Conservation (phyloP, 176 grass and related monocot species). For the Otatea glauca region DNA sequence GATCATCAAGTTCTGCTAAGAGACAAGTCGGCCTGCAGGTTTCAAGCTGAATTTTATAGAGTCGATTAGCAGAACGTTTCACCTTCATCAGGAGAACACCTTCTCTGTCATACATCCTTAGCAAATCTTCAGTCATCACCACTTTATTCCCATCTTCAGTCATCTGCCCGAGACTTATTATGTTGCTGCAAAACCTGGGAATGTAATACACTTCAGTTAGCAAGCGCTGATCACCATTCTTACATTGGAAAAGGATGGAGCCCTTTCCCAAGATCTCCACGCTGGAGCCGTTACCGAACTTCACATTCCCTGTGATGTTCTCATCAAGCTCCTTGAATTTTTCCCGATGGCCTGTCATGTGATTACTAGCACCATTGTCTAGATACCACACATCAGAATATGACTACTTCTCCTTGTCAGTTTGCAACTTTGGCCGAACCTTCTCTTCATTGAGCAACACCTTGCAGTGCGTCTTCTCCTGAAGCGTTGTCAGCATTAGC, state of each 20-base stretch:
- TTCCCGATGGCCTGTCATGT: neutral
- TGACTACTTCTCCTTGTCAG: neutral
- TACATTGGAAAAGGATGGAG: fast-evolving
- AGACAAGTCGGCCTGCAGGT: too few relatives aligned
- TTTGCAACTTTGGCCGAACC: neutral
- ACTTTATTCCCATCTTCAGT: neutral
- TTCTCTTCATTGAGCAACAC: neutral
- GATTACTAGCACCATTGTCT: neutral
- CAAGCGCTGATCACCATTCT: neutral
- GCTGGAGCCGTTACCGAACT: neutral
- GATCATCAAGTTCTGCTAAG: too few relatives aligned
- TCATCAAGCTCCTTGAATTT: neutral
- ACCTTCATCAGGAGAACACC: neutral
- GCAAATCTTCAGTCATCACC: neutral
- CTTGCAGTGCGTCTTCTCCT: too few relatives aligned
- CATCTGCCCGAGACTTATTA: neutral
- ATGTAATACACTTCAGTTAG: neutral
- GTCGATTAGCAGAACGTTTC: neutral
- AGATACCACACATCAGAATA: neutral
- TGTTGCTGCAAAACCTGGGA: neutral
- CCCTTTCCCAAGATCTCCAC: neutral
- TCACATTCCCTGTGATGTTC: neutral
- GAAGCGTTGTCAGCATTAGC: neutral
- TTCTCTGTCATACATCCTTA: neutral
- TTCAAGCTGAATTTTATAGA: neutral